phyloP scores from a whole-genome alignment of 495 filamentous ascomycete species.

The Talaromyces nanjingensis region DNA sequence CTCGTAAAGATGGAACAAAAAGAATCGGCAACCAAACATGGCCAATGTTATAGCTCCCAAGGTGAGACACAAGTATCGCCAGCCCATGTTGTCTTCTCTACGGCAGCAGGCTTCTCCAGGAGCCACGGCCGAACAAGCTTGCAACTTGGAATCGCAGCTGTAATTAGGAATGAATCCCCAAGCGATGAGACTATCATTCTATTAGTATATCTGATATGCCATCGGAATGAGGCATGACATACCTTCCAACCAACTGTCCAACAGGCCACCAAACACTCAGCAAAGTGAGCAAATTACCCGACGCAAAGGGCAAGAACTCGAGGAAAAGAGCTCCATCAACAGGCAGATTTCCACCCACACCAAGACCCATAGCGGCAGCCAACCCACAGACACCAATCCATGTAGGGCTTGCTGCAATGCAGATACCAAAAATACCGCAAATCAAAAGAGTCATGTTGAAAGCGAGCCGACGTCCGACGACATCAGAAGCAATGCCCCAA shows the following conservation, averaged over 20 bases:
- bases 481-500: conserved; percentile 53
- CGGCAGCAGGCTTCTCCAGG: conserved; percentile 42
- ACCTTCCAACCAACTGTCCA: conserved; percentile 45
- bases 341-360: conserved; percentile 54
- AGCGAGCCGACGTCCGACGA: conserved; percentile 51
- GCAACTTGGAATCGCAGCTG: conserved; percentile 32
- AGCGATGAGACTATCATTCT: conserved; percentile 43
- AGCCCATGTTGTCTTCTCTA: conserved; percentile 64
- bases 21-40: conserved; percentile 65
- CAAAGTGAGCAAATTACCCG: conserved; percentile 46
- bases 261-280: conserved; percentile 56
- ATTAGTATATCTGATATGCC: not conserved
- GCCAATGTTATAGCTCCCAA: conserved; percentile 65
- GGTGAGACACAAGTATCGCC: conserved; percentile 69
- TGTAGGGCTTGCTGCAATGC: conserved; percentile 42
- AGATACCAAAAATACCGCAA: conserved; percentile 47
- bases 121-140: conserved; percentile 27
- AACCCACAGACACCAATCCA: conserved; percentile 47
- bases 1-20: conserved; percentile 72
- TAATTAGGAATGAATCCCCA: conserved; percentile 53
- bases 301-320: conserved; percentile 50
- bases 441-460: conserved; percentile 54
- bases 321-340: conserved; percentile 54
- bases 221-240: conserved; percentile 9
- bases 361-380: conserved; percentile 45